These are phyloP conservation scores for Penicillium hesseltinei DNA, from an alignment of 2,329 filamentous ascomycete genomes.

Conservation along the genomic window DNA sequence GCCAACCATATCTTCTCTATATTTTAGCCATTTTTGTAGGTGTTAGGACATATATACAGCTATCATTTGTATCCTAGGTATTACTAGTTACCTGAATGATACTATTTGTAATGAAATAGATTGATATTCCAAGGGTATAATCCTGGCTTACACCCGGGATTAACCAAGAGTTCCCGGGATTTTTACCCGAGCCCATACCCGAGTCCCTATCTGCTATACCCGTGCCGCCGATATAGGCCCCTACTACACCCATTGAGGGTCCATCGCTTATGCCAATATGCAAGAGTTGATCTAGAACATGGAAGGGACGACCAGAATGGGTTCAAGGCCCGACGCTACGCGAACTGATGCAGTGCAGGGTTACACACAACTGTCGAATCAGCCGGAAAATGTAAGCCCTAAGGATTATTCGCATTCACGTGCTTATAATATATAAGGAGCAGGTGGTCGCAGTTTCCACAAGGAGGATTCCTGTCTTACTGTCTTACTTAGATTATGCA, in stretches of 20 bases:
- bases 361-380: too few species aligned
- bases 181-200: too few species aligned
- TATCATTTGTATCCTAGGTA: not conserved
- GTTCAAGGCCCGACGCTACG: not conserved
- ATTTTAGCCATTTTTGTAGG: not conserved
- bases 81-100: not conserved
- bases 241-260: not conserved
- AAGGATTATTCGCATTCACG: too few species aligned
- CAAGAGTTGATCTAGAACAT: not conserved
- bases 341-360: not conserved
- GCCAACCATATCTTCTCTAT: not conserved
- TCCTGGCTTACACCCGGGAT: not conserved
- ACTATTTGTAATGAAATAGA: not conserved
- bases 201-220: too few species aligned
- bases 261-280: not conserved
- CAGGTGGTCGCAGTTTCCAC: not conserved
- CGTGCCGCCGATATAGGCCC: too few species aligned
- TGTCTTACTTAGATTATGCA: not conserved
- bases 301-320: not conserved
- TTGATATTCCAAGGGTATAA: not conserved
- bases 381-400: not conserved
- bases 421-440: not conserved
- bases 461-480: not conserved
- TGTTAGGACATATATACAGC: not conserved
- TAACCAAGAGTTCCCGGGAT: not conserved